Evolutionary conservation across 805 yeast species (phyloP).

Genomic region (Hanseniaspora lachancei): DNA sequence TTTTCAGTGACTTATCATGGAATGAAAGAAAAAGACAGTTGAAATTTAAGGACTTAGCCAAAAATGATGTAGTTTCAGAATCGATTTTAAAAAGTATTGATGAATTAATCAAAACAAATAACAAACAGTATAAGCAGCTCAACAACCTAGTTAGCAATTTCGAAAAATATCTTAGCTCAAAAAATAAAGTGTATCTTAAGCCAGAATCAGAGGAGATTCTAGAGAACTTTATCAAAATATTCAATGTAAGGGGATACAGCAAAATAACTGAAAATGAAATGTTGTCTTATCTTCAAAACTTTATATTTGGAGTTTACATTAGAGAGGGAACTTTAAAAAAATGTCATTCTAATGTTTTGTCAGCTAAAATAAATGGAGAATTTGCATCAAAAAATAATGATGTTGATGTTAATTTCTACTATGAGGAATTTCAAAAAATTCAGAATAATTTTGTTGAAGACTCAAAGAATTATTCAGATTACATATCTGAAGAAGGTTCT

Average conservation of each 20-base stretch:
- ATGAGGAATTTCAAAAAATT: slow-evolving; percentile 6
- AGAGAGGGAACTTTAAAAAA: slow-evolving; percentile 11
- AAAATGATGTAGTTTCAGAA: slow-evolving; percentile 4
- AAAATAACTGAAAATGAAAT: slow-evolving; percentile 1
- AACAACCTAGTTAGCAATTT: background rate
- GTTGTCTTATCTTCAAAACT: background rate
- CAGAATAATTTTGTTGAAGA: slow-evolving; percentile 7
- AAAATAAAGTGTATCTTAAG: slow-evolving; percentile 1
- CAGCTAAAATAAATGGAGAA: slow-evolving; percentile 4
- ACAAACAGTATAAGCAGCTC: background rate
- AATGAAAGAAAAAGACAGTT: slow-evolving; percentile 2
- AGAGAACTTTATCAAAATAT: background rate
- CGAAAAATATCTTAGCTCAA: background rate
- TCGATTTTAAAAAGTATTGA: slow-evolving; percentile 1
- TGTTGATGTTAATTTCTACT: slow-evolving; percentile 7
- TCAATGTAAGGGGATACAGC: background rate
- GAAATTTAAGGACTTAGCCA: background rate
- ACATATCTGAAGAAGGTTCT: slow-evolving; percentile 6
- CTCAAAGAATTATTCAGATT: slow-evolving; percentile 5
- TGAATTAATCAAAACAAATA: background rate
- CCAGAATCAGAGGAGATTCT: background rate
- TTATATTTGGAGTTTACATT: slow-evolving; percentile 6
- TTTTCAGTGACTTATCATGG: background rate
- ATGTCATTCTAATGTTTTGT: background rate
- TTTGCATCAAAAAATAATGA: background rate